These are phyloP conservation scores for Skeletonema costatum DNA, from an alignment of 108 stramenopile species.

Conservation along the genomic window DNA sequence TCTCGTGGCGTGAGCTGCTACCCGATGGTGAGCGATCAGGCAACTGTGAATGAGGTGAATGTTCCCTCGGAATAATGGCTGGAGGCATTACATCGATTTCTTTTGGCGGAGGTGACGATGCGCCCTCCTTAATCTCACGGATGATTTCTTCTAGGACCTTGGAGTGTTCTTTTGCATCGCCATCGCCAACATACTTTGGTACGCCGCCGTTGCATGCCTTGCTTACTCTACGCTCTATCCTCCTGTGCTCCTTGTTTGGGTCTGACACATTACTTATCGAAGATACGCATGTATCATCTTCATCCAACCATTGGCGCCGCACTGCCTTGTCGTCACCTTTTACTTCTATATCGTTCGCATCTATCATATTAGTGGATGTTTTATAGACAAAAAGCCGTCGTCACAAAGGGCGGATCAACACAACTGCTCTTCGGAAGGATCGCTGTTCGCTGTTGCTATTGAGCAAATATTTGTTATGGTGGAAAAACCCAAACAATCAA, in stretches of 20 bases:
- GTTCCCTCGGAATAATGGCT: too few species aligned
- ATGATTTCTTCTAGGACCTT: not conserved
- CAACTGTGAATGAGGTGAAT: too few species aligned
- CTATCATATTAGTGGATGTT: too few species aligned
- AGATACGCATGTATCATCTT: not conserved
- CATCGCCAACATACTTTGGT: not conserved
- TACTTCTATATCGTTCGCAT: not conserved
- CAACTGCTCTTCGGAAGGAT: too few species aligned
- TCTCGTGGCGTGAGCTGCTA: too few species aligned
- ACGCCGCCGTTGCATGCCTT: not conserved
- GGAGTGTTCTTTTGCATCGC: not conserved
- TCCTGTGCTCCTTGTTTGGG: not conserved
- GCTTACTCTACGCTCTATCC: not conserved
- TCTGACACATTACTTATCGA: not conserved
- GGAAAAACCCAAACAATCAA: too few species aligned
- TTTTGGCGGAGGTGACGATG: not conserved
- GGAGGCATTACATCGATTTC: not conserved
- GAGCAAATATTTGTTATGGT: too few species aligned
- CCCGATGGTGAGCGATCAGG: too few species aligned
- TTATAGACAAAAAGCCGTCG: too few species aligned
- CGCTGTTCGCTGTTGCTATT: too few species aligned
- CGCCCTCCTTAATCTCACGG: not conserved
- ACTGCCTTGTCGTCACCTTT: not conserved
- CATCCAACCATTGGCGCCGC: not conserved
- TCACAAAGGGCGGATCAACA: too few species aligned